phyloP scores from a whole-genome alignment of 176 grass and related monocot species.

The Secale cereale region DNA sequence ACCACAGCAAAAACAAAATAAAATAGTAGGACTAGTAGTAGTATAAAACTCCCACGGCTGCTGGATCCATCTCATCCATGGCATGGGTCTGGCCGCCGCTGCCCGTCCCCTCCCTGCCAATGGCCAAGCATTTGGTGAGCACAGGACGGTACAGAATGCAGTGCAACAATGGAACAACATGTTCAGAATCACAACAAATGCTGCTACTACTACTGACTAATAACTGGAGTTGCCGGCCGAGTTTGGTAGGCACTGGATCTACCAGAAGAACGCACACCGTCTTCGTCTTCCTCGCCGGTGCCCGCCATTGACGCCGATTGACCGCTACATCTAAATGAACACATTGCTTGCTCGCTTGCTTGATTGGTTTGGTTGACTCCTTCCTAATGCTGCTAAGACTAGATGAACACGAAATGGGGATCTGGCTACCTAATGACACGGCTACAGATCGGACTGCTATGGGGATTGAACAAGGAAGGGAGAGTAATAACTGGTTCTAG shows the following conservation, averaged over 20 bases:
- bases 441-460: neutral
- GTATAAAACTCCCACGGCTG: neutral
- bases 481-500: constrained; percentile 9
- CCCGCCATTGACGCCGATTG: too few relatives aligned
- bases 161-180: neutral
- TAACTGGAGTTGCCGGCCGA: too few relatives aligned
- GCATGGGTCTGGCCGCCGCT: neutral
- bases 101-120: neutral
- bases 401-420: neutral
- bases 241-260: neutral
- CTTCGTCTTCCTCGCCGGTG: too few relatives aligned
- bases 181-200: neutral
- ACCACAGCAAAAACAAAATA: neutral
- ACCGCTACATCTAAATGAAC: too few relatives aligned
- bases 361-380: neutral
- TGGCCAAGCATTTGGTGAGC: neutral
- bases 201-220: too few relatives aligned
- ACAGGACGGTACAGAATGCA: too few relatives aligned
- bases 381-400: constrained; percentile 22
- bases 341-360: neutral
- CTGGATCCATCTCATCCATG: neutral
- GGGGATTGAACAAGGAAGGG: neutral
- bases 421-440: neutral
- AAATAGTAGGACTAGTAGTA: too few relatives aligned
- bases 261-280: too few relatives aligned